A percentile compares a stretch with the other conserved stretches of the same genome.
phyloP scores from a whole-genome alignment of 2,329 filamentous ascomycete species.

The Colletotrichum liaoningense region DNA sequence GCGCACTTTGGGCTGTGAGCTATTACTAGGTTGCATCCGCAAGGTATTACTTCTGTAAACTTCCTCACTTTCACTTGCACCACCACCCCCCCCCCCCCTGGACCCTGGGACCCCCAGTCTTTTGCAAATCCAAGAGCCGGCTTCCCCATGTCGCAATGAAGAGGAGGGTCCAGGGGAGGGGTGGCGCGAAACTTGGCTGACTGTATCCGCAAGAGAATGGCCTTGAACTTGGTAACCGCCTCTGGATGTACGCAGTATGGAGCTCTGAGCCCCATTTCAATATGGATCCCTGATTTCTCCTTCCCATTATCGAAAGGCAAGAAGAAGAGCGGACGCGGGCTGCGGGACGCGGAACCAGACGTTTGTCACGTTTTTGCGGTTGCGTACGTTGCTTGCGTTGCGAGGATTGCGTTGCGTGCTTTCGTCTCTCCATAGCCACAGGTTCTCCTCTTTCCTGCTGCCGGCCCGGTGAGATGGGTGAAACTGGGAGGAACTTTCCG shows the following conservation, averaged over 20 bases:
- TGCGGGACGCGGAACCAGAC: background rate
- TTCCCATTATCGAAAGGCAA: background rate
- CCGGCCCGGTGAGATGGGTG: background rate
- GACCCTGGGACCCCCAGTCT: conserved; percentile 9
- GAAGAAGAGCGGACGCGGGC: background rate
- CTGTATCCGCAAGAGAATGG: background rate
- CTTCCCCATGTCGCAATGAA: conserved; percentile 30
- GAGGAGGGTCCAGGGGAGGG: background rate
- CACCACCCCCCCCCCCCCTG: background rate
- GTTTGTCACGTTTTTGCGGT: background rate
- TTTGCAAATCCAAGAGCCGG: background rate
- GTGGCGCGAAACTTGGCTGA: background rate
- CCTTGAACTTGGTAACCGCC: background rate
- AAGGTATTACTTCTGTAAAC: background rate
- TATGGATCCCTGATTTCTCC: background rate
- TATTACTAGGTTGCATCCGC: background rate
- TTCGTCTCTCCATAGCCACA: background rate
- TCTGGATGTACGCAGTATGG: background rate
- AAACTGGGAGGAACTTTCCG: background rate
- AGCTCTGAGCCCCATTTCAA: background rate
- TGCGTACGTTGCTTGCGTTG: background rate
- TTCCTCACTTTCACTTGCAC: background rate
- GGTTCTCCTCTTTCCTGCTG: background rate
- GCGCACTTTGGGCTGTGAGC: background rate
- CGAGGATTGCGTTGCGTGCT: background rate